Evolutionary conservation across 2,329 filamentous ascomycete species (phyloP).

Genomic region (Lecanicillium sp.): DNA sequence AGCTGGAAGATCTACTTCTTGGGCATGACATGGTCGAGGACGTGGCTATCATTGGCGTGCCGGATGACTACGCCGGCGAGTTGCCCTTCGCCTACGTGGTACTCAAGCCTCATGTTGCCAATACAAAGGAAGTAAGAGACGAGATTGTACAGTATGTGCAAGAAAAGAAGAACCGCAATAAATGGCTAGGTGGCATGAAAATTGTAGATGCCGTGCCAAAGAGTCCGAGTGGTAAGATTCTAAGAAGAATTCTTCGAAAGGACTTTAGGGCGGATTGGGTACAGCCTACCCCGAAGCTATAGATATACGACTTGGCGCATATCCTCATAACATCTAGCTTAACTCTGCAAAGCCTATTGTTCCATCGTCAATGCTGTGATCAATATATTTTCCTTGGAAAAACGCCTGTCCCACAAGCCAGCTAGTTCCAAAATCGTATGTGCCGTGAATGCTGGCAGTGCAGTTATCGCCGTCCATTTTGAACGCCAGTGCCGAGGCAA

Average conservation of each 20-base stretch:
- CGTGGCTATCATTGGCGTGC: slow-evolving; percentile 69
- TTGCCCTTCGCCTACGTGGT: slow-evolving; percentile 55
- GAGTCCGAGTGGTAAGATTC: slow-evolving; percentile 57
- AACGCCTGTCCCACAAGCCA: slow-evolving; percentile 16
- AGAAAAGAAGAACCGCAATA: slow-evolving; percentile 49
- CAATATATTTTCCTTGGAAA: slow-evolving; percentile 15
- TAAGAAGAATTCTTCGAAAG: slow-evolving; percentile 32
- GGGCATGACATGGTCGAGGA: slow-evolving; percentile 68
- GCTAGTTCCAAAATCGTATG: slow-evolving; percentile 7
- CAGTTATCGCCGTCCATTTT: slow-evolving; percentile 12
- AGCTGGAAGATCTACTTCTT: slow-evolving; percentile 73
- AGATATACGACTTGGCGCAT: no score
- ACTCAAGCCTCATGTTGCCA: slow-evolving; percentile 59
- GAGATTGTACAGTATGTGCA: slow-evolving; percentile 42
- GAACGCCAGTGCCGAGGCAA: slow-evolving; percentile 11
- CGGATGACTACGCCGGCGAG: slow-evolving; percentile 53
- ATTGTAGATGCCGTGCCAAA: slow-evolving; percentile 54
- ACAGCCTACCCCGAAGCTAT: slow-evolving; percentile 1
- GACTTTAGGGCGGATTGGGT: not conserved
- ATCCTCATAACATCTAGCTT: slow-evolving; percentile 2
- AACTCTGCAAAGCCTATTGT: slow-evolving; percentile 14
- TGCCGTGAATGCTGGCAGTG: slow-evolving; percentile 12
- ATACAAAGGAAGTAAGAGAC: slow-evolving; percentile 28
- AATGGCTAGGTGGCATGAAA: slow-evolving; percentile 45
- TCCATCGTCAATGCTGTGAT: slow-evolving; percentile 10